Evolutionary conservation across 176 grass and related monocot species (phyloP).

Genomic region (Aegilops speltoides): DNA sequence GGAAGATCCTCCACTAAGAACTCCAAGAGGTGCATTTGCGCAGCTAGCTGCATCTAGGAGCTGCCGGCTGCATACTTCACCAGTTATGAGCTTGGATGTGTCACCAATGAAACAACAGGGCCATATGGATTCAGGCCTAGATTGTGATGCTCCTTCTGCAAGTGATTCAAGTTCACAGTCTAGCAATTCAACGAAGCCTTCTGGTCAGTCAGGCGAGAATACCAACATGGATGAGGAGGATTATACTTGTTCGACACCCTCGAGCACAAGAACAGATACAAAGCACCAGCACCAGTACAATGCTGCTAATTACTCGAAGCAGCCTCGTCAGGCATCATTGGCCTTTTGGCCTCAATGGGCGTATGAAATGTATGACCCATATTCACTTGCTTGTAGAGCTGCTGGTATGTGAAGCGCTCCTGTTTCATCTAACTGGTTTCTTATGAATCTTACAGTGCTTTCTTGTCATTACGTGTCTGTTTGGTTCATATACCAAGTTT

Average conservation of each 20-base stretch:
- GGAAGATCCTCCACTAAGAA: constrained; percentile 81
- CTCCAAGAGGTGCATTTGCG: constrained; percentile 82
- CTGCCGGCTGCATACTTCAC: constrained; percentile 22
- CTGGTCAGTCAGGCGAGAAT: constrained; percentile 29
- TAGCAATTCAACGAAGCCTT: constrained; percentile 46
- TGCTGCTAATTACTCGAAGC: constrained; percentile 29
- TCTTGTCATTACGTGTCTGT: neutral
- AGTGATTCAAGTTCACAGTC: constrained; percentile 48
- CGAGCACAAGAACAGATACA: constrained; percentile 32
- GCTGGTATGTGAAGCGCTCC: constrained; percentile 54
- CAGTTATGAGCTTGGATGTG: constrained; percentile 27
- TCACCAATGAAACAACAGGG: constrained; percentile 45
- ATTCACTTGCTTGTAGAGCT: constrained; percentile 71
- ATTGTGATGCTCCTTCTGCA: constrained; percentile 33
- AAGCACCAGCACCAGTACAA: constrained; percentile 29
- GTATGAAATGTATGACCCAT: constrained; percentile 94
- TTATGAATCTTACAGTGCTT: neutral
- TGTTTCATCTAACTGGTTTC: constrained; percentile 6
- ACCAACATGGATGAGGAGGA: constrained; percentile 24
- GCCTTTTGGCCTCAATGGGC: constrained; percentile 90
- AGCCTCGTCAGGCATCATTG: constrained; percentile 53
- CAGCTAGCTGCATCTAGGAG: constrained; percentile 58
- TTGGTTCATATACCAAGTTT: neutral
- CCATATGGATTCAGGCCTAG: constrained; percentile 42
- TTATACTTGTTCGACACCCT: constrained; percentile 29